phyloP scores from a whole-genome alignment of 352 stramenopile genomes.

The Phytophthora quininea region DNA sequence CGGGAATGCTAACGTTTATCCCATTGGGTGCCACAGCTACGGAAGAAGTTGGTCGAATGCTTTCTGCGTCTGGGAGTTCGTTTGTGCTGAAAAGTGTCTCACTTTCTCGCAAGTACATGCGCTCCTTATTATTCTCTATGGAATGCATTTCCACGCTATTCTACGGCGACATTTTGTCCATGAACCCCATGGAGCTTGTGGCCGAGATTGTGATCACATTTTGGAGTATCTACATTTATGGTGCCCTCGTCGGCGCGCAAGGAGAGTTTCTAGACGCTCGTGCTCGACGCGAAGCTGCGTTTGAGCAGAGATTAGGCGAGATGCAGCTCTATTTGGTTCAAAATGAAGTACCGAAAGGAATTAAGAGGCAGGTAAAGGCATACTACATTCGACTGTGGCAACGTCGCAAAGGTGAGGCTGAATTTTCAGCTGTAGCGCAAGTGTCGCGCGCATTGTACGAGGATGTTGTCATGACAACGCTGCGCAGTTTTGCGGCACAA shows the following conservation, averaged over 20 bases:
- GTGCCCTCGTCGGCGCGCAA: neutral
- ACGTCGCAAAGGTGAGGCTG: neutral
- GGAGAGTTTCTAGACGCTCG: neutral
- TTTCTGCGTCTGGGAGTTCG: too few relatives aligned
- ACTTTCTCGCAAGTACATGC: neutral
- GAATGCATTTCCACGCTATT: neutral
- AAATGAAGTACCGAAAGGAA: neutral
- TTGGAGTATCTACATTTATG: neutral
- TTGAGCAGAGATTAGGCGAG: neutral
- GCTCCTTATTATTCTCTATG: neutral
- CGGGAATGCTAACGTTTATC: constrained; percentile 46
- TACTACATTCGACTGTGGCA: neutral
- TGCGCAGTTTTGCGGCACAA: neutral
- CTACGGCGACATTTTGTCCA: neutral
- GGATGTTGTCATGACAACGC: neutral
- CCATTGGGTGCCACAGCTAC: too few relatives aligned
- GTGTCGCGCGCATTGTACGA: neutral
- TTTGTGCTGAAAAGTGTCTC: neutral
- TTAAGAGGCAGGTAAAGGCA: neutral
- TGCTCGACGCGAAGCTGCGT: neutral
- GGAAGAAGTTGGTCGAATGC: too few relatives aligned
- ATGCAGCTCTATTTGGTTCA: neutral
- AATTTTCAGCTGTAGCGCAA: neutral
- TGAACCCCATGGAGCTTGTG: neutral
- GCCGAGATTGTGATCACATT: neutral